These are phyloP conservation scores for Elsinoe fawcettii DNA, from an alignment of 2,329 filamentous ascomycete species.

Conservation along the genomic window DNA sequence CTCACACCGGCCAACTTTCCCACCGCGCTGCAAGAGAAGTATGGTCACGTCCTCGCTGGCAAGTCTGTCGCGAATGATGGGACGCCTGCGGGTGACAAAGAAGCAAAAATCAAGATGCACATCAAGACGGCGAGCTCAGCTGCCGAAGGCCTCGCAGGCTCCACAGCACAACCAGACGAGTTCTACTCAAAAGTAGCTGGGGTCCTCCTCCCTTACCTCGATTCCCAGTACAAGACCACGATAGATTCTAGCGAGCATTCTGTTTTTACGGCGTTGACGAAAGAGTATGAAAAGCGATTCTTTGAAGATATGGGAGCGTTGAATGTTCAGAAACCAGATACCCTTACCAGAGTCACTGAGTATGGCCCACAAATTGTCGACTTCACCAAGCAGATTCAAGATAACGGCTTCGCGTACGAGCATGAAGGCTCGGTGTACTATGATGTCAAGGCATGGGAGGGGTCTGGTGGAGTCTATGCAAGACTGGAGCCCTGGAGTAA, in stretches of 20 bases:
- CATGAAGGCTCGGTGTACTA: conserved; percentile 78
- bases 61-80: conserved; percentile 47
- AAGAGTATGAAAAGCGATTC: conserved; percentile 80
- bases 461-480: conserved; percentile 75
- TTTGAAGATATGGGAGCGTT: conserved; percentile 78
- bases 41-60: conserved; percentile 48
- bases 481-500: conserved; percentile 76
- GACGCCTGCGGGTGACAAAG: conserved; percentile 58
- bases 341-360: conserved; percentile 83
- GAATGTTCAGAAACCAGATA: conserved; percentile 75
- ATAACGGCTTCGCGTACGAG: conserved; percentile 77
- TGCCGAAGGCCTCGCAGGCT: conserved; percentile 40
- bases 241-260: conserved; percentile 55
- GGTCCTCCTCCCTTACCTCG: conserved; percentile 74
- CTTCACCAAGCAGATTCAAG: conserved; percentile 74
- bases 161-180: conserved; percentile 26
- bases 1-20: conserved; percentile 38
- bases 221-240: conserved; percentile 50
- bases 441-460: conserved; percentile 79
- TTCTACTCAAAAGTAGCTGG: conserved; percentile 56
- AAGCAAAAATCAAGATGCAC: conserved; percentile 88
- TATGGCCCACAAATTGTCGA: conserved; percentile 79
- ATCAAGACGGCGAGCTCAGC: conserved; percentile 55
- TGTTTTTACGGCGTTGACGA: conserved; percentile 83
- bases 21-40: conserved; percentile 42